Evolutionary conservation across 1,284 basidiomycete species (phyloP).

Genomic region (Vanrija sp.): DNA sequence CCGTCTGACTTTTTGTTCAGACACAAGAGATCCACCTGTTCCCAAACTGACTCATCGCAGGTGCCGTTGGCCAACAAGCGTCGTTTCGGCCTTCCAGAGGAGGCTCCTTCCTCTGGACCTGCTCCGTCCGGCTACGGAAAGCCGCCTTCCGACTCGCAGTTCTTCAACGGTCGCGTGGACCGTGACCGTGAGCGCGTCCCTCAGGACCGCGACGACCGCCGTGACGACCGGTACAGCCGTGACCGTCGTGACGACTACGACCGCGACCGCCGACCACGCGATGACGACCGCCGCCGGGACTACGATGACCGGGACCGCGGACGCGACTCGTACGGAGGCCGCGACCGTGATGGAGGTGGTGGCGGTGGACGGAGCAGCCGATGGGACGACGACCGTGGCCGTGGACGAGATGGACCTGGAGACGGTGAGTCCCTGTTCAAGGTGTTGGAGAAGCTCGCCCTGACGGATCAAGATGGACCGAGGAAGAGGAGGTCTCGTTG

Average conservation of each 20-base stretch:
- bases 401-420: constrained; percentile 21
- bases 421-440: constrained; percentile 33
- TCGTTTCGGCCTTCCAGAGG: constrained; percentile 73
- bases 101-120: constrained; percentile 50
- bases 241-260: constrained; percentile 24
- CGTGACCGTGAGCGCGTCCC: constrained; percentile 22
- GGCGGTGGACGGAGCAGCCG: constrained; percentile 26
- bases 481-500: constrained; percentile 92
- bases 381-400: constrained; percentile 22
- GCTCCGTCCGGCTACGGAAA: constrained; percentile 55
- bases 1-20: neutral
- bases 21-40: too few relatives aligned
- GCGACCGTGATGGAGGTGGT: constrained; percentile 9
- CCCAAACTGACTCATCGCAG: constrained; percentile 21
- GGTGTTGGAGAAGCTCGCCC: constrained; percentile 32
- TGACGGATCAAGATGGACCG: constrained; percentile 63
- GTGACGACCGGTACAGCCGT: constrained; percentile 19
- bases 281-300: constrained; percentile 12
- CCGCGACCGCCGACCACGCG: constrained; percentile 6
- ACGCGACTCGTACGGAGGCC: constrained; percentile 20
- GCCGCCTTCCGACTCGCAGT: constrained; percentile 39
- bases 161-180: constrained; percentile 44
- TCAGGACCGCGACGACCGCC: constrained; percentile 10
- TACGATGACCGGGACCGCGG: constrained; percentile 22
- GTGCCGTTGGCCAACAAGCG: constrained; percentile 64